phyloP scores from a whole-genome alignment of 2,329 filamentous ascomycete genomes.

The Clarireedia homoeocarpa region DNA sequence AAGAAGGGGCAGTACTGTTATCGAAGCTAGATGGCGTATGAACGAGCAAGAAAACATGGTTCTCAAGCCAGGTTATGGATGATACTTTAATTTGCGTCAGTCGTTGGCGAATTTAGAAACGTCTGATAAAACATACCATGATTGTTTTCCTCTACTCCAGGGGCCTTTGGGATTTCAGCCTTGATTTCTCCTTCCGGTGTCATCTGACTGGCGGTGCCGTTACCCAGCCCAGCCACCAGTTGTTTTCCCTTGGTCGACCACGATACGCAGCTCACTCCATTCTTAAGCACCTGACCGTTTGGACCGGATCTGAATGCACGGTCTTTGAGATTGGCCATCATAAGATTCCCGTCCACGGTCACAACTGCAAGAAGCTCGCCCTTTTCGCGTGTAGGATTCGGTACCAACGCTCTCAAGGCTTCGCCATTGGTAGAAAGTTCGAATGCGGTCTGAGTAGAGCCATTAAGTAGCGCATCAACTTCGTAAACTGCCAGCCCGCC shows the following conservation, averaged over 20 bases:
- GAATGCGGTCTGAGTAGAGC: slow-evolving; percentile 59
- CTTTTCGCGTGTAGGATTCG: slow-evolving; percentile 70
- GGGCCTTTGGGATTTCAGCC: slow-evolving; percentile 70
- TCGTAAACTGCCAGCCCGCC: slow-evolving; percentile 81
- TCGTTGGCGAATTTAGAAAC: not conserved
- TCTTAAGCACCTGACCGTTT: slow-evolving; percentile 59
- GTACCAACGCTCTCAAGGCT: slow-evolving; percentile 63
- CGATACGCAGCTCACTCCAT: slow-evolving; percentile 71
- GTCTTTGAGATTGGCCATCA: slow-evolving; percentile 74
- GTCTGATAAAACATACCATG: slow-evolving; percentile 49
- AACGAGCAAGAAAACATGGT: slow-evolving; percentile 72
- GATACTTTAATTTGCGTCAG: slow-evolving; percentile 48
- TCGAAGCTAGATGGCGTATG: slow-evolving; percentile 61
- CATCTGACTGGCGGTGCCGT: slow-evolving; percentile 78
- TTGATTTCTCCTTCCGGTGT: slow-evolving; percentile 72
- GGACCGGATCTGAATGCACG: slow-evolving; percentile 47
- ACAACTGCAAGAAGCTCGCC: slow-evolving; percentile 74
- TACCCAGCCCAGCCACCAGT: slow-evolving; percentile 72
- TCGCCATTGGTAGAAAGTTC: slow-evolving; percentile 71
- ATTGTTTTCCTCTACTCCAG: slow-evolving; percentile 52
- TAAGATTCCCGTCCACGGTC: slow-evolving; percentile 69
- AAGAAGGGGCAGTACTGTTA: slow-evolving; percentile 45
- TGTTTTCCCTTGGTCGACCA: slow-evolving; percentile 96
- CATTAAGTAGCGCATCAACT: slow-evolving; percentile 57
- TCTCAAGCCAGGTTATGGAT: slow-evolving; percentile 81